phyloP scores from a whole-genome alignment of 2,329 filamentous ascomycete genomes.

The Fusarium ramigenum region DNA sequence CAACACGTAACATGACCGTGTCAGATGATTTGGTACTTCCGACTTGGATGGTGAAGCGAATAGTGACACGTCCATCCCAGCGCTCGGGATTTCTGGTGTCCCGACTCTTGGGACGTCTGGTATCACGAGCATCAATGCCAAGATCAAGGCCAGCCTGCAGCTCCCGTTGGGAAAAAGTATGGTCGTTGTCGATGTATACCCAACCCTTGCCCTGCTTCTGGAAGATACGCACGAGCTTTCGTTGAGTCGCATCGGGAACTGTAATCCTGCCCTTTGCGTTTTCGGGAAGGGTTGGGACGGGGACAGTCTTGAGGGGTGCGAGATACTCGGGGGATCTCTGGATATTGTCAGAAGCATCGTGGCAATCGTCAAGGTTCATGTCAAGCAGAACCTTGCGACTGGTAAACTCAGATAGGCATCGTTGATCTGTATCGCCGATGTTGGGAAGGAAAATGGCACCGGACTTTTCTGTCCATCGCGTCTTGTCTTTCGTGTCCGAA shows the following conservation, averaged over 20 bases:
- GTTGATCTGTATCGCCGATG: constrained; percentile 45
- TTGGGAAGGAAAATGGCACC: constrained; percentile 50
- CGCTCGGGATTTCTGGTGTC: constrained; percentile 18
- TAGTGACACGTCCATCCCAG: constrained; percentile 42
- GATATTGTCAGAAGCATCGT: constrained; percentile 47
- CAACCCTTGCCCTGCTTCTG: constrained; percentile 34
- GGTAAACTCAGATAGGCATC: constrained; percentile 33
- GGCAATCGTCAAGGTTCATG: constrained; percentile 41
- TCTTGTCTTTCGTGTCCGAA: constrained; percentile 37
- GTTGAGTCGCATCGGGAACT: background rate
- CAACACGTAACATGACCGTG: constrained; percentile 45
- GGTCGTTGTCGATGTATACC: constrained; percentile 34
- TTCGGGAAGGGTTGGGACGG: constrained; percentile 15
- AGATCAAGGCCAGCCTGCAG: constrained; percentile 45
- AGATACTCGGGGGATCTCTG: constrained; percentile 43
- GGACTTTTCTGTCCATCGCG: constrained; percentile 24
- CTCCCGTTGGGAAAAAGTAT: constrained; percentile 41
- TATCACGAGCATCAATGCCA: constrained; percentile 47
- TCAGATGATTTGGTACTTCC: constrained; percentile 23
- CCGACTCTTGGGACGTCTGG: constrained; percentile 28
- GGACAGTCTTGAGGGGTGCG: constrained; percentile 46
- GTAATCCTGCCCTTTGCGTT: constrained; percentile 17
- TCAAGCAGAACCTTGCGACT: too few species aligned
- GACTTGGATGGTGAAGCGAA: constrained; percentile 43
- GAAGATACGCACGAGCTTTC: constrained; percentile 41